phyloP scores from a whole-genome alignment of 495 filamentous ascomycete species.

The Penicillium bialowiezense region DNA sequence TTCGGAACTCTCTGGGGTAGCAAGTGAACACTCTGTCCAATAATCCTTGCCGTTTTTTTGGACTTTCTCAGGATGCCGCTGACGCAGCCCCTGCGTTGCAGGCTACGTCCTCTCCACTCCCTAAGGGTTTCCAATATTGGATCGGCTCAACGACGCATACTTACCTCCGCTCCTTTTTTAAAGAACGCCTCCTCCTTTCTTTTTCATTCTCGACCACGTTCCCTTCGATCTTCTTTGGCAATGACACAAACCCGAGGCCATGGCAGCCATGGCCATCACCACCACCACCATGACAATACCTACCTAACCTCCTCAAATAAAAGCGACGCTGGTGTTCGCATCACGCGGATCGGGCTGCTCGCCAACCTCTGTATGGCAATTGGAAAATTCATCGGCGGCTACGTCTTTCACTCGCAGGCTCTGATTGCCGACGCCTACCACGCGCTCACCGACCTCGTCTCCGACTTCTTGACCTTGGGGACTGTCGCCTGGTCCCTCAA shows the following conservation, averaged over 20 bases:
- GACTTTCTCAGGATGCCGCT: conserved; percentile 39
- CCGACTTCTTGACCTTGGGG: conserved; percentile 86
- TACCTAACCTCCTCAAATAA: conserved; percentile 88
- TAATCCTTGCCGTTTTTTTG: conserved; percentile 20
- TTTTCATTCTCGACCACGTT: conserved; percentile 24
- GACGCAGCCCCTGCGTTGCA: conserved; percentile 45
- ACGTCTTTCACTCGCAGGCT: conserved; percentile 88
- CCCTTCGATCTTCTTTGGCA: conserved; percentile 17
- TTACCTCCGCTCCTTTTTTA: conserved; percentile 22
- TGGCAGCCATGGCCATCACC: conserved; percentile 38
- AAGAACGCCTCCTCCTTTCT: conserved; percentile 12
- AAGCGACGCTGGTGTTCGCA: conserved; percentile 89
- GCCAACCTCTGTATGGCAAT: conserved; percentile 94
- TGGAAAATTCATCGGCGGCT: conserved; percentile 87
- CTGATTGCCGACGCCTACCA: conserved; percentile 95
- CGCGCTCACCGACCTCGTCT: conserved; percentile 89
- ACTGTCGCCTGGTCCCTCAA: conserved; percentile 90
- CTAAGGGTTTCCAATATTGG: conserved; percentile 11
- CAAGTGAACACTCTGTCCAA: conserved; percentile 29
- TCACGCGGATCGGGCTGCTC: conserved; percentile 86
- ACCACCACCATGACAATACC: conserved; percentile 81
- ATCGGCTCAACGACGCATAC: conserved; percentile 28
- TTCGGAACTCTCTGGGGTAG: no score
- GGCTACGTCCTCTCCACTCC: conserved; percentile 41
- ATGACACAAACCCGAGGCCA: conserved; percentile 42